Conservation (phyloP, 2,329 filamentous ascomycete genomes). For the Monosporascus ibericus region DNA sequence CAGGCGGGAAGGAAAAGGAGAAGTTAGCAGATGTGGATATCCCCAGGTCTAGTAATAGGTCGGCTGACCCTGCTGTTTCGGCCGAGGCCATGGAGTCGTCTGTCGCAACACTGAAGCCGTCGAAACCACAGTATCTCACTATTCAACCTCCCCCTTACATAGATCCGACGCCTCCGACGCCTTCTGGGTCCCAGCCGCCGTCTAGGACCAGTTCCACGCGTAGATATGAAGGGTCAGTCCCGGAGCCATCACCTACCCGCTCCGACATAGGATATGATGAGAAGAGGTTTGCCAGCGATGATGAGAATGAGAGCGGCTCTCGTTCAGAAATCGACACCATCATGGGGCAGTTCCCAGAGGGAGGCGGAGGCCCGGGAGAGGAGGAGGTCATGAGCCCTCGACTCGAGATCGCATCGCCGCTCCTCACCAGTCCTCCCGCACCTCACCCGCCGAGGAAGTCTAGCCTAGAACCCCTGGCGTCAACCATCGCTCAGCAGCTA, state of each 20-base stretch:
- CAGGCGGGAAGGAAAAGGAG: no score
- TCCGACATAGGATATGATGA: conserved; percentile 54
- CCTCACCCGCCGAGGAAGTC: conserved; percentile 79
- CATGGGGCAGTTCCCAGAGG: conserved; percentile 89
- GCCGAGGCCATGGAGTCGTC: conserved; percentile 36
- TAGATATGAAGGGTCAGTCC: conserved; percentile 37
- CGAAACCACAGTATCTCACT: conserved; percentile 39
- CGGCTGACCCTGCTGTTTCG: not conserved
- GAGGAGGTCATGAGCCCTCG: conserved; percentile 91
- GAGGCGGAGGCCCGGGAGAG: conserved; percentile 61
- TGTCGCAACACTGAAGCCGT: conserved; percentile 43
- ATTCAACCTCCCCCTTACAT: conserved; percentile 44
- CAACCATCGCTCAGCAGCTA: conserved; percentile 42
- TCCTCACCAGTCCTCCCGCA: conserved; percentile 56
- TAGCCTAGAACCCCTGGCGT: conserved; percentile 69
- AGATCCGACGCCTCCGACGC: conserved; percentile 54
- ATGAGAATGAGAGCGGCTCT: conserved; percentile 62
- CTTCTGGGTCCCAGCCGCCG: conserved; percentile 46
- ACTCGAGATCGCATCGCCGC: conserved; percentile 73
- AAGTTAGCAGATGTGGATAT: not conserved
- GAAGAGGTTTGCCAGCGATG: conserved; percentile 50
- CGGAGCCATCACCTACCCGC: conserved; percentile 45
- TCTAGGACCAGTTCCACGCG: conserved; percentile 55
- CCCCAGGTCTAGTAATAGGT: conserved; percentile 1
- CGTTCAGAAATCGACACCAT: conserved; percentile 91